Evolutionary conservation across 75 land plant genomes (phyloP).

Genomic region (Chamaecyparis obtusa): DNA sequence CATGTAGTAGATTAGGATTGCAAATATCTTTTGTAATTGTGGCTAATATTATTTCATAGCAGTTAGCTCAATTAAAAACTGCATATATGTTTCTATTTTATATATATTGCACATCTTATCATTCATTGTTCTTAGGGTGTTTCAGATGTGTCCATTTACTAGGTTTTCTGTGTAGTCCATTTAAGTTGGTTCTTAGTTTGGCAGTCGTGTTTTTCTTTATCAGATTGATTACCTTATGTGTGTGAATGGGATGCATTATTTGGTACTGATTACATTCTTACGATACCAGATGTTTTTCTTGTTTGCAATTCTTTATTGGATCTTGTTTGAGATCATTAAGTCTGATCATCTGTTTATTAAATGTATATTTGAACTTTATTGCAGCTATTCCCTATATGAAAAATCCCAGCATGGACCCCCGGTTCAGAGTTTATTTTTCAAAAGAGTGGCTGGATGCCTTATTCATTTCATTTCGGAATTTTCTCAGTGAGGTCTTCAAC

Average conservation of each 20-base stretch:
- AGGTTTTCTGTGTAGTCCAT: not conserved
- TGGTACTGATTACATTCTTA: not conserved
- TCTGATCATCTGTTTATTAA: not conserved
- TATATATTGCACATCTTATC: not conserved
- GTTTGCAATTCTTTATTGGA: not conserved
- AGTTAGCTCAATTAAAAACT: not conserved
- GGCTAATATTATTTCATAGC: not conserved
- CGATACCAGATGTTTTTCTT: not conserved
- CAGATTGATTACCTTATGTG: not conserved
- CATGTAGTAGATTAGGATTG: not conserved
- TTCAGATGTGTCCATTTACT: not conserved
- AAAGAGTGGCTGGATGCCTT: slow-evolving; percentile 87
- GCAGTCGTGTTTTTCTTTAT: not conserved
- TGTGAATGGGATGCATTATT: not conserved
- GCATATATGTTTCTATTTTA: not conserved
- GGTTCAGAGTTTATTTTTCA: slow-evolving; percentile 78
- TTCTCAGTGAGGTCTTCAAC: slow-evolving; percentile 77
- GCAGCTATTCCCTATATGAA: slow-evolving; percentile 90
- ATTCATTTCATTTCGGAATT: slow-evolving; percentile 72
- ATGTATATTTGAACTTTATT: not conserved
- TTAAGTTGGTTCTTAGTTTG: not conserved
- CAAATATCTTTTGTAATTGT: not conserved
- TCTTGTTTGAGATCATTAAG: not conserved
- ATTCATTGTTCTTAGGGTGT: not conserved
- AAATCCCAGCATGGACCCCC: slow-evolving; percentile 77